These are phyloP conservation scores for Triticum timopheevii DNA, from an alignment of 176 grass and related monocot species.

Conservation along the genomic window DNA sequence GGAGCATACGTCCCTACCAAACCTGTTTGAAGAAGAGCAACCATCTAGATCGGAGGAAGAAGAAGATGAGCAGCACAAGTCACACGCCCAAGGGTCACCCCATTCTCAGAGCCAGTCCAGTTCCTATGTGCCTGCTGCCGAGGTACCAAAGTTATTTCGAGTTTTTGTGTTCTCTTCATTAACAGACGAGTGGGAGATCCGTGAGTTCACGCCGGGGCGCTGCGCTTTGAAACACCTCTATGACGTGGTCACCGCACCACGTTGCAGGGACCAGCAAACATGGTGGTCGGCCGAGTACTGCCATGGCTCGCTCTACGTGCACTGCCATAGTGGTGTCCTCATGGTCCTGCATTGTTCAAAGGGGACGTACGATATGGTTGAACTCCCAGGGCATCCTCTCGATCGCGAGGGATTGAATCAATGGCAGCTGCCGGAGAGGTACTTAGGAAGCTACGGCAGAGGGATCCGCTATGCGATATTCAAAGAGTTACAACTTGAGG, in stretches of 20 bases:
- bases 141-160: not conserved
- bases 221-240: not conserved
- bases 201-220: not conserved
- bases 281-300: not conserved
- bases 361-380: not conserved
- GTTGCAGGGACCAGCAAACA: not conserved
- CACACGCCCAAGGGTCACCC: too few species aligned
- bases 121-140: too few species aligned
- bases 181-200: not conserved
- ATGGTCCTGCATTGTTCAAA: not conserved
- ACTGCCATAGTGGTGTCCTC: not conserved
- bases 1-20: too few species aligned
- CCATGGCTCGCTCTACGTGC: not conserved
- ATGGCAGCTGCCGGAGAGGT: not conserved
- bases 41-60: too few species aligned
- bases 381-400: not conserved
- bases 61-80: too few species aligned
- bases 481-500: not conserved
- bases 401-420: too few species aligned
- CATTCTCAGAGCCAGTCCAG: too few species aligned
- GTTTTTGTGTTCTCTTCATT: not conserved
- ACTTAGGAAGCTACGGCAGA: not conserved
- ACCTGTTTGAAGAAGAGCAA: too few species aligned
- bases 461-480: not conserved
- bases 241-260: not conserved